These are phyloP conservation scores for Theobroma grandiflorum DNA, from an alignment of 441 rosid species.

Conservation along the genomic window DNA sequence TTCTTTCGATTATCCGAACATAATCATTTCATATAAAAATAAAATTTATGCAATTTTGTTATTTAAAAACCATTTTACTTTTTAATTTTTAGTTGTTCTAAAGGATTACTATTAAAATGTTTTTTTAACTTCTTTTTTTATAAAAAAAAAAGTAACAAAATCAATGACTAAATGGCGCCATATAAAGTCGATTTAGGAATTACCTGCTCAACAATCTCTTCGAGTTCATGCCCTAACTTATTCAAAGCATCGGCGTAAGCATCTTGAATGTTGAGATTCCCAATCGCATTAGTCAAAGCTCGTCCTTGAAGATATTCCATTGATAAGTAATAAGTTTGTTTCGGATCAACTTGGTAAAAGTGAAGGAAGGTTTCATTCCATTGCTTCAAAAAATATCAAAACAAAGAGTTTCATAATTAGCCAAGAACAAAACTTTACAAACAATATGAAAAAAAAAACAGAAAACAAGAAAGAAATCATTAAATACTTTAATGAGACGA, in stretches of 20 bases:
- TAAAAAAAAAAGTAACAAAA: slow-evolving; percentile 4
- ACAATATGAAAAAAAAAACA: not conserved
- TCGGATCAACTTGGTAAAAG: slow-evolving; percentile 81
- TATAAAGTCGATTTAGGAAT: not conserved
- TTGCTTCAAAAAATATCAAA: slow-evolving; percentile 59
- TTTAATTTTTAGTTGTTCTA: not conserved
- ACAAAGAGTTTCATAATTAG: slow-evolving; percentile 11
- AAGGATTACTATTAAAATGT: not conserved
- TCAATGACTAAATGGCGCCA: not conserved
- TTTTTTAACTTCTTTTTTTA: not conserved
- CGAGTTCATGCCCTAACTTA: slow-evolving; percentile 81
- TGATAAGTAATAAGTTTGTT: slow-evolving; percentile 93
- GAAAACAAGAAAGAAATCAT: not conserved
- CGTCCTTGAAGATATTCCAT: slow-evolving; percentile 99
- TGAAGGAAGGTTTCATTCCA: slow-evolving; percentile 94
- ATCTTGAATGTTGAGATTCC: slow-evolving; percentile 73
- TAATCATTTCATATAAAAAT: slow-evolving; percentile 5
- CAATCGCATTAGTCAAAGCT: slow-evolving; percentile 89
- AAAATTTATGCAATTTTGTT: not conserved
- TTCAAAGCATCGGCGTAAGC: slow-evolving; percentile 86
- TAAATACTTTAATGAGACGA: slow-evolving; percentile 72
- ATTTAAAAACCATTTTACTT: not conserved
- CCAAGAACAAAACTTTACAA: not conserved
- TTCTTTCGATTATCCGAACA: not conserved
- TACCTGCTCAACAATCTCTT: slow-evolving; percentile 89